These are phyloP conservation scores for Hamamelis virginiana DNA, from an alignment of 164 flowering plant genomes.

Conservation along the genomic window DNA sequence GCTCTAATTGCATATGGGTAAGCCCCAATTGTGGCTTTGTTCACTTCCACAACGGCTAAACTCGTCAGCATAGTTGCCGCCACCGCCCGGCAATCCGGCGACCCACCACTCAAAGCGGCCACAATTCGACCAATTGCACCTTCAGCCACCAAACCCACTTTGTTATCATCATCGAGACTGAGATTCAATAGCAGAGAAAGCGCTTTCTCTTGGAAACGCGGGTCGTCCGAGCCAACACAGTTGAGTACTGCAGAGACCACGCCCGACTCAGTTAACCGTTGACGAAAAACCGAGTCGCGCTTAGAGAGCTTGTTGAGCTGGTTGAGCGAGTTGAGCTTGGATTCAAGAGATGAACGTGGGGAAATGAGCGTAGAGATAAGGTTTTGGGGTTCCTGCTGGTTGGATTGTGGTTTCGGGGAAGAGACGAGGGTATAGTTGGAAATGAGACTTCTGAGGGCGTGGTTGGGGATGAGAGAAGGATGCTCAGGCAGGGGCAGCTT, in stretches of 20 bases:
- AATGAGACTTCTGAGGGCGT: constrained; percentile 84
- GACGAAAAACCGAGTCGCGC: constrained; percentile 52
- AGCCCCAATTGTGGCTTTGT: constrained; percentile 86
- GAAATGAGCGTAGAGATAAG: constrained; percentile 47
- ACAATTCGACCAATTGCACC: constrained; percentile 73
- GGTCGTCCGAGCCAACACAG: constrained; percentile 46
- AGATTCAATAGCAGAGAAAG: constrained; percentile 65
- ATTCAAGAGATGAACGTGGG: constrained; percentile 29
- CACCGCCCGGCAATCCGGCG: constrained; percentile 59
- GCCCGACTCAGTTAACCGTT: constrained; percentile 67
- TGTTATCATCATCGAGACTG: constrained; percentile 83
- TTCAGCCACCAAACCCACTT: constrained; percentile 95
- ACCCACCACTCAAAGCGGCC: constrained; percentile 40
- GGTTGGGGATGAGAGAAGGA: constrained; percentile 95
- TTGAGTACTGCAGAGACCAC: constrained; percentile 66
- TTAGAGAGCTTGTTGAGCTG: constrained; percentile 57
- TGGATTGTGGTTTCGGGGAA: constrained; percentile 17
- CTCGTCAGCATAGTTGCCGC: constrained; percentile 91
- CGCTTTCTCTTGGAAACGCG: constrained; percentile 55
- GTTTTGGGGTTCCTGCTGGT: constrained; percentile 35
- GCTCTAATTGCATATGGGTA: constrained; percentile 66
- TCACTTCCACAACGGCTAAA: constrained; percentile 90
- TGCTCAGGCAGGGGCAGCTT: constrained; percentile 69
- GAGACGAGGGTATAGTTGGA: constrained; percentile 50
- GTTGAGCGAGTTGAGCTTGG: constrained; percentile 52